phyloP scores from a whole-genome alignment of 2,329 filamentous ascomycete genomes.

The Curvularia lunata region DNA sequence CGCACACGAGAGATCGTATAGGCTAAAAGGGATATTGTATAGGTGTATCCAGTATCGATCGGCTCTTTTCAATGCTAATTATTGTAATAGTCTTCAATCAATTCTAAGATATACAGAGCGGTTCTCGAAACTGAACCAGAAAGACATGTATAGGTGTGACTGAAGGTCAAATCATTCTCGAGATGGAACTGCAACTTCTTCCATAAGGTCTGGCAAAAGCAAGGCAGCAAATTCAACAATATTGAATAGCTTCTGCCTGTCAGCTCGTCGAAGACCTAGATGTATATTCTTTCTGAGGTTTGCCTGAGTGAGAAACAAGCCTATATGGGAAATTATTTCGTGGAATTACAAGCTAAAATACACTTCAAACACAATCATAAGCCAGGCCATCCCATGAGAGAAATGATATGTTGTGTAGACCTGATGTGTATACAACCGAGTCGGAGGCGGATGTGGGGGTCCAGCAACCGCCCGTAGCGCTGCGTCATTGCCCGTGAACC shows the following conservation, averaged over 20 bases:
- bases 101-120: not conserved
- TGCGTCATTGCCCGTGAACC: conserved; percentile 27
- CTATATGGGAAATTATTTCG: not conserved
- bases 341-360: not conserved
- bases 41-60: not conserved
- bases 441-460: conserved; percentile 14
- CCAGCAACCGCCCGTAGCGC: conserved; percentile 20
- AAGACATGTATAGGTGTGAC: not conserved
- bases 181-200: not conserved
- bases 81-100: not conserved
- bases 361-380: too few species aligned
- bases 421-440: not conserved
- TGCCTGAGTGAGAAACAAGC: not conserved
- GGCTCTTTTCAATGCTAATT: not conserved
- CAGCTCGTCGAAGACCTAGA: not conserved
- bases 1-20: not conserved
- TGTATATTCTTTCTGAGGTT: not conserved
- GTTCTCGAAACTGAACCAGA: not conserved
- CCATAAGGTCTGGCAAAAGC: not conserved
- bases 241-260: not conserved
- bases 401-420: not conserved
- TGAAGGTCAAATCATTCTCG: not conserved
- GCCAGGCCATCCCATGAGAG: not conserved
- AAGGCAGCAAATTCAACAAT: not conserved
- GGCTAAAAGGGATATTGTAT: not conserved